Conservation (phyloP, 441 rosid species). For the Syzygium syzygioides region DNA sequence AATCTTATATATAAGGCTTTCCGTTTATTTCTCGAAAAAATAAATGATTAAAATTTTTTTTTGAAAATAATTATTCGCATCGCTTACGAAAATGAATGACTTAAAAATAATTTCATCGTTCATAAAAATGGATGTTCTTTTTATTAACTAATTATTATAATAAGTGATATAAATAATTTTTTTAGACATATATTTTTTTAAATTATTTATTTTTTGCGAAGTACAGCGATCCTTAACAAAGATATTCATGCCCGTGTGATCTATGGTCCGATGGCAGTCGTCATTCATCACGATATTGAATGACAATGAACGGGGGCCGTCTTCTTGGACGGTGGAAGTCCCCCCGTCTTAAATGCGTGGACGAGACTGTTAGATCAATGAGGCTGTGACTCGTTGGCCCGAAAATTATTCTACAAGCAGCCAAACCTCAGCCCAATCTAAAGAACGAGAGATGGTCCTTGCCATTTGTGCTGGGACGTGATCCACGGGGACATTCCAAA, state of each 20-base stretch:
- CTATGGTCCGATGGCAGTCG: neutral
- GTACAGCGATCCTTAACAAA: accelerated
- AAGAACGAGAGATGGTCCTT: too few species aligned
- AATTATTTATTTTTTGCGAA: neutral
- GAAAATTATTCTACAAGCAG: too few species aligned
- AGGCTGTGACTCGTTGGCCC: neutral
- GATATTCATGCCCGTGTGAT: too few species aligned
- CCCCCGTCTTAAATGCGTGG: neutral
- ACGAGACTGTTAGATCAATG: too few species aligned
- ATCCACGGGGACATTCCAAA: neutral
- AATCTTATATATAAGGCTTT: too few species aligned
- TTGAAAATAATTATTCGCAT: neutral
- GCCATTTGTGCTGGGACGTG: neutral
- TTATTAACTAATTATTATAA: too few species aligned
- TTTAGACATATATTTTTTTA: neutral
- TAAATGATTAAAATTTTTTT: neutral
- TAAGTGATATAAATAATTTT: accelerated
- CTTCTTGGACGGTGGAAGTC: neutral
- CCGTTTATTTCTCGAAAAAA: accelerated
- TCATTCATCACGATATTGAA: neutral
- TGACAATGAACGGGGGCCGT: neutral
- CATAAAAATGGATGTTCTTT: neutral
- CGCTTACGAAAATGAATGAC: neutral
- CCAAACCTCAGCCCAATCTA: too few species aligned
- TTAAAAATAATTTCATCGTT: neutral